phyloP scores from a whole-genome alignment of 2,329 filamentous ascomycete genomes.

The Fusarium caatingaense region DNA sequence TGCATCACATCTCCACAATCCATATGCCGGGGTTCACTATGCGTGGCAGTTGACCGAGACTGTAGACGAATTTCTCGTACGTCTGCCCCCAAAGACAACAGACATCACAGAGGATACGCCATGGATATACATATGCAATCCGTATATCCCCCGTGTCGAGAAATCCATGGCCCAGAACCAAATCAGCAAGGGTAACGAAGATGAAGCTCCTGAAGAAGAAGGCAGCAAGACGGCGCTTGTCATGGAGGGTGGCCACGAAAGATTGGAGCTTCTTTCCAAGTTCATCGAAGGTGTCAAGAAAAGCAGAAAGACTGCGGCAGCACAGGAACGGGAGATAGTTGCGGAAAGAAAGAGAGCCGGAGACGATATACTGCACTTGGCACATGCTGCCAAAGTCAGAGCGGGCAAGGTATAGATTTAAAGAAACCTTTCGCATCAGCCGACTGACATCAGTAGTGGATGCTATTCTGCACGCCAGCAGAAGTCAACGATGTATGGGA shows the following conservation, averaged over 20 bases:
- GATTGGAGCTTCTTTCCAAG: slow-evolving; percentile 58
- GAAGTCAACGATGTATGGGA: slow-evolving; percentile 74
- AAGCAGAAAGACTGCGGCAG: slow-evolving; percentile 49
- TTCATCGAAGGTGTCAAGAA: slow-evolving; percentile 62
- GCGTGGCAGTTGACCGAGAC: slow-evolving; percentile 75
- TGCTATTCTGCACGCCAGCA: slow-evolving; percentile 71
- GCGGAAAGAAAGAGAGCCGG: slow-evolving; percentile 62
- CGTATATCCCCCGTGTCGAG: slow-evolving; percentile 58
- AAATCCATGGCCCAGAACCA: slow-evolving; percentile 52
- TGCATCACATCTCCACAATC: slow-evolving; percentile 64
- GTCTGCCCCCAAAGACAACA: slow-evolving; percentile 75
- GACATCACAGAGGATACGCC: slow-evolving; percentile 57
- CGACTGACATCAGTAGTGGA: slow-evolving; percentile 69
- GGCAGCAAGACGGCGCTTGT: slow-evolving; percentile 62
- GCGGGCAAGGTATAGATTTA: slow-evolving; percentile 70
- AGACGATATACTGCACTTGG: slow-evolving; percentile 69
- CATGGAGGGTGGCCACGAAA: slow-evolving; percentile 62
- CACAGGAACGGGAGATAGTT: slow-evolving; percentile 60
- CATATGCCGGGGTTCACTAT: slow-evolving; percentile 63
- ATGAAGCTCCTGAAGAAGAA: slow-evolving; percentile 61
- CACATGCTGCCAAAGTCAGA: slow-evolving; percentile 67
- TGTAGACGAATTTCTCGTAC: slow-evolving; percentile 71
- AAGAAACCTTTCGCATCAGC: neutral
- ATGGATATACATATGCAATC: slow-evolving; percentile 82
- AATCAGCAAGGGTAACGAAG: slow-evolving; percentile 57